phyloP scores from a whole-genome alignment of 495 filamentous ascomycete genomes.

The Daldinia childiae region DNA sequence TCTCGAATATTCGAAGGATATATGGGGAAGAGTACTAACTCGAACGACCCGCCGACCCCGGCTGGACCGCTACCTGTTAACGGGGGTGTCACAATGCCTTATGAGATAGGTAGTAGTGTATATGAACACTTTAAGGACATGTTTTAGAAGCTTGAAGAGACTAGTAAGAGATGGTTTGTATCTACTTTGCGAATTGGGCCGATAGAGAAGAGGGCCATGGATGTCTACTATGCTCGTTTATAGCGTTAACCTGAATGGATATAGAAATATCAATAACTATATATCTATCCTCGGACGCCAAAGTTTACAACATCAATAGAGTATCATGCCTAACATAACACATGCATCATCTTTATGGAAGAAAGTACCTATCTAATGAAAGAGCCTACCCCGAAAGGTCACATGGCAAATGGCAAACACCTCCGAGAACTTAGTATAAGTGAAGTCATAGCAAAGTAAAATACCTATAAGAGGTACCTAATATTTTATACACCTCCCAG shows the following conservation, averaged over 20 bases:
- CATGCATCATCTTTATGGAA: no score
- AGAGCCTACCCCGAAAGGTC: no score
- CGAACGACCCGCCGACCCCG: conserved; percentile 14
- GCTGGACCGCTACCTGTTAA: conserved; percentile 8
- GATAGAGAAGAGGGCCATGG: not conserved
- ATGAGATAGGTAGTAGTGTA: conserved; percentile 27
- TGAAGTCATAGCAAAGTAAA: no score
- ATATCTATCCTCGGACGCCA: not conserved
- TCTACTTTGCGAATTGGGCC: not conserved
- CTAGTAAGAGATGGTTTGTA: not conserved
- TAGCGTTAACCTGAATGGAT: not conserved
- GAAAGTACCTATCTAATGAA: no score
- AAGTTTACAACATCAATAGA: no score
- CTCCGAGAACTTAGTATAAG: no score
- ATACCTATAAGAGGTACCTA: no score
- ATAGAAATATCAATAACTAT: not conserved
- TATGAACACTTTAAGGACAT: conserved; percentile 50
- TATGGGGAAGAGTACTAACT: conserved; percentile 41
- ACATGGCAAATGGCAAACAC: no score
- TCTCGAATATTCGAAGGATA: conserved; percentile 56
- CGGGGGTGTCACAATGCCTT: conserved; percentile 16
- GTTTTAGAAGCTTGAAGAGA: conserved; percentile 29
- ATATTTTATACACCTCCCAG: no score
- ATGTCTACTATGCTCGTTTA: not conserved
- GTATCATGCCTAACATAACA: no score